Evolutionary conservation across 1,284 basidiomycete species (phyloP).

Genomic region (Flammula alnicola): DNA sequence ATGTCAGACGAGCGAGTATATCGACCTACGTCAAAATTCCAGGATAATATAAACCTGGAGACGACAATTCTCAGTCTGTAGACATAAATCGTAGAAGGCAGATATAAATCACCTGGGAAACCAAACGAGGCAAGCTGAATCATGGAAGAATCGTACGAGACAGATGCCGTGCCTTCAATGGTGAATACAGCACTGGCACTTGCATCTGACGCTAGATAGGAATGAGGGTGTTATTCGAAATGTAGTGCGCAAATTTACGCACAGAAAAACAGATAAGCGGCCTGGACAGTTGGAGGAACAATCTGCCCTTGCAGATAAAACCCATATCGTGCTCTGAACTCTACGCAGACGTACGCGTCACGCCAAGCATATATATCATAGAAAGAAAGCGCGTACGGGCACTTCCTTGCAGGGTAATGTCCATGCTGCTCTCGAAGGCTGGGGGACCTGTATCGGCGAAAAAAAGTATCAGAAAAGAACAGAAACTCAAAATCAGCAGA

Average conservation of each 20-base stretch:
- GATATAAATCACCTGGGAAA: slow-evolving; percentile 22
- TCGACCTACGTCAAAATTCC: slow-evolving; percentile 13
- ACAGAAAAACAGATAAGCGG: slow-evolving; percentile 28
- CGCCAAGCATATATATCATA: too few species aligned
- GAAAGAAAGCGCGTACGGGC: too few species aligned
- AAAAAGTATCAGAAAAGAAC: not conserved
- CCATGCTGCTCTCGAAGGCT: slow-evolving; percentile 12
- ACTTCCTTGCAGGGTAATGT: slow-evolving; percentile 13
- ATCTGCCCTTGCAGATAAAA: slow-evolving; percentile 35
- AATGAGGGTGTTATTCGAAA: not conserved
- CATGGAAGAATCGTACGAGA: slow-evolving; percentile 19
- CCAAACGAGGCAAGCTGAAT: slow-evolving; percentile 24
- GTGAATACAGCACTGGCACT: slow-evolving; percentile 23
- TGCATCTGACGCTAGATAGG: slow-evolving; percentile 21
- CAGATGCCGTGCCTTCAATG: slow-evolving; percentile 22
- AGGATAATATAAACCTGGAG: slow-evolving; percentile 30
- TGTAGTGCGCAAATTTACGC: not conserved
- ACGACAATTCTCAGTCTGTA: not conserved
- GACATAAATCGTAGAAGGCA: not conserved
- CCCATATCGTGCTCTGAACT: slow-evolving; percentile 23
- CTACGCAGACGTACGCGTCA: not conserved
- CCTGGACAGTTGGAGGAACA: slow-evolving; percentile 30
- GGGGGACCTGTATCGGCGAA: slow-evolving; percentile 9
- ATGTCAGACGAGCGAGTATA: not conserved
- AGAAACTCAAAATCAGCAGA: too few species aligned